Evolutionary conservation across 768 basidiomycete species (phyloP), one percentile per base, ranked within the genome.

Genomic region (Scleroderma bovista): DNA sequence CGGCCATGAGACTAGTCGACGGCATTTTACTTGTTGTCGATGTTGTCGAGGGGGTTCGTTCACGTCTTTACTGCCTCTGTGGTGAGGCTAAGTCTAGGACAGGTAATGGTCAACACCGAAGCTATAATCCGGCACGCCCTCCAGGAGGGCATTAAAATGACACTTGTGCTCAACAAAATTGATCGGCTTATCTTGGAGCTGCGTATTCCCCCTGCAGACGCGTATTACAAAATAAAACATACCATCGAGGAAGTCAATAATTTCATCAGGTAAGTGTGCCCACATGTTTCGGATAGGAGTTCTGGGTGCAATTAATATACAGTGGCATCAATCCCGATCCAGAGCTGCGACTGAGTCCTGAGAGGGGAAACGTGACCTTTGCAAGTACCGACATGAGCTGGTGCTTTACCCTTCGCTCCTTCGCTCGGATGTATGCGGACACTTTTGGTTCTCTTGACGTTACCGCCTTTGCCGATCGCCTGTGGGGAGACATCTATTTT

Each of bases 401-500:
- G 91, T 95, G 91, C 65, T 98, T 98, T 67, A 97, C 96, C 3
- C 72, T 98, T 38, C 77, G 78, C 32, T 94, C 94, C 7, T 99
- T 98, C 64, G 93, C 96, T 6, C 81, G 90, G 67, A 88, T 98
- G 86, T 99, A 99, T 67, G 85, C 91, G 6, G 87, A 96, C 60
- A 88, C 91, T 1, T 97, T 85, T 62, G 91, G 93, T 23, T 75
- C 81, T 10, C 71, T 98, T 46, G 88, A 97, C 61, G 81, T 93
- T n/a, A 67, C 77, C 31, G 78, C 84, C 9, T 95, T 99, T 57
- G 92, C 94, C 16, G 81, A 81, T 55, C 82, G 96, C 32, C 79
- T 99, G 13, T 99, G 96, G 96, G 96, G 96, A 15, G 94, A 98
- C 70, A 92, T 98, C 61, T 99, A 93, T 72, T 97, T 89, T 70